Percentiles rank a stretch among this genome's conserved stretches.
These are phyloP conservation scores for Plasmopara muralis DNA, from an alignment of 352 stramenopile genomes.

Conservation along the genomic window DNA sequence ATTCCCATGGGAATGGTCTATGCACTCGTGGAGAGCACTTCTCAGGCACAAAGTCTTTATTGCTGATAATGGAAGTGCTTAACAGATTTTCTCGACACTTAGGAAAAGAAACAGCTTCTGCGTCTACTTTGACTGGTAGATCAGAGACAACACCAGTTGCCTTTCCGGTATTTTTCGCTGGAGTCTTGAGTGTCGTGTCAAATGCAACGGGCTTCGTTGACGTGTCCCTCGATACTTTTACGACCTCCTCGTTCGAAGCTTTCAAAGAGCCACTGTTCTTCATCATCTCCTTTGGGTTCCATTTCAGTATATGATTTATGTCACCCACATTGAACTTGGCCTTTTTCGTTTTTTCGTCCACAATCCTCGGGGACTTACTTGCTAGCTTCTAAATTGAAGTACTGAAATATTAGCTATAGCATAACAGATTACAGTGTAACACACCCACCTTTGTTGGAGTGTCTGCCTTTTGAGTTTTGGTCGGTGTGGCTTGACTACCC, in stretches of 20 bases:
- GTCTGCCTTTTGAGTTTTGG: conserved; percentile 15
- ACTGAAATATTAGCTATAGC: background rate
- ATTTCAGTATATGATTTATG: conserved; percentile 22
- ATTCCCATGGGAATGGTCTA: conserved; percentile 10
- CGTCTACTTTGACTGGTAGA: conserved; percentile 1
- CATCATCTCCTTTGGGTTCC: conserved; percentile 16
- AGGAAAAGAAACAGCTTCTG: background rate
- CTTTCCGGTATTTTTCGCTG: conserved; percentile 9
- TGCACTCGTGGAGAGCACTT: conserved; percentile 10
- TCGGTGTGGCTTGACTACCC: conserved; percentile 13
- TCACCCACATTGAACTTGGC: conserved; percentile 18
- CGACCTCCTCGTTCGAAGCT: conserved; percentile 1
- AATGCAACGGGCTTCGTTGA: conserved; percentile 5
- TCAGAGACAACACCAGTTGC: background rate
- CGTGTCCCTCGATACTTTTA: conserved; percentile 1
- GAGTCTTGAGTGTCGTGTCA: conserved; percentile 1
- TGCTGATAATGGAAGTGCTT: background rate
- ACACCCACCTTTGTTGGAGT: conserved; percentile 20
- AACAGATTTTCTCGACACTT: conserved; percentile 2
- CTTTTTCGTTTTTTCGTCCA: conserved; percentile 11
- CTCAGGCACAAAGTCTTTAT: conserved; percentile 3
- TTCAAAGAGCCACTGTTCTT: conserved; percentile 4
- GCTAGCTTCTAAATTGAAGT: background rate
- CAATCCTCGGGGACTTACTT: conserved; percentile 3
- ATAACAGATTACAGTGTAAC: background rate